phyloP scores from a whole-genome alignment of 345 rosid species.

The Salix caprea region DNA sequence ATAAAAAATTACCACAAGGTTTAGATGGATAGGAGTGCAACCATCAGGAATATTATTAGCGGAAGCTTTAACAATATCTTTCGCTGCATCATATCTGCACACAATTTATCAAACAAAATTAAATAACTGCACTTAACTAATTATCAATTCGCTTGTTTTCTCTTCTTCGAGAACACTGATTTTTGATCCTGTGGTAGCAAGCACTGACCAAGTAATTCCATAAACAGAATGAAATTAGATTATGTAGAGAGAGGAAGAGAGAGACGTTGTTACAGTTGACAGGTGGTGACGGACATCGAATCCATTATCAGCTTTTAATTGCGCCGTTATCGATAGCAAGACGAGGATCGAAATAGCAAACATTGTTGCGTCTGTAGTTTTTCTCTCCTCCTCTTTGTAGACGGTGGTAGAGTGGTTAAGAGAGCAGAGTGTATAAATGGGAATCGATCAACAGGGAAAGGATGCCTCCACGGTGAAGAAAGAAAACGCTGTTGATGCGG shows the following conservation, averaged over 20 bases:
- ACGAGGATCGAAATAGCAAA: conserved; percentile 17
- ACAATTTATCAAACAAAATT: background rate
- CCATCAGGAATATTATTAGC: conserved; percentile 45
- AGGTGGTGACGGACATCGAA: conserved; percentile 71
- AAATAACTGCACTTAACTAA: background rate
- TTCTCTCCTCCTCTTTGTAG: background rate
- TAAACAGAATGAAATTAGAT: background rate
- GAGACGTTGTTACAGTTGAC: conserved; percentile 63
- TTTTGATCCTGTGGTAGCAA: background rate
- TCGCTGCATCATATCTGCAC: conserved; percentile 65
- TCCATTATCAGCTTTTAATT: conserved; percentile 38
- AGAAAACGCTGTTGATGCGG: background rate
- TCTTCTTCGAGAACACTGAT: too few species aligned
- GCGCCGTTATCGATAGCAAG: conserved; percentile 11
- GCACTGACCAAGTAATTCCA: background rate
- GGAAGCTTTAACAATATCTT: conserved; percentile 37
- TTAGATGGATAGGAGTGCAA: conserved; percentile 81
- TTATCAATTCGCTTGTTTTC: background rate
- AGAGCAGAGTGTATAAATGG: background rate
- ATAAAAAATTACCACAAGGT: conserved; percentile 70
- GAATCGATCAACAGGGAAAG: background rate
- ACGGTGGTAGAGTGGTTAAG: background rate
- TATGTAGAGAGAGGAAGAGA: background rate
- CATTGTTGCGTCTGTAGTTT: conserved; percentile 10
- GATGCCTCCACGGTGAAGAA: background rate